Evolutionary conservation across 495 filamentous ascomycete species (phyloP).

Genomic region (Aspergillus saccharolyticus): DNA sequence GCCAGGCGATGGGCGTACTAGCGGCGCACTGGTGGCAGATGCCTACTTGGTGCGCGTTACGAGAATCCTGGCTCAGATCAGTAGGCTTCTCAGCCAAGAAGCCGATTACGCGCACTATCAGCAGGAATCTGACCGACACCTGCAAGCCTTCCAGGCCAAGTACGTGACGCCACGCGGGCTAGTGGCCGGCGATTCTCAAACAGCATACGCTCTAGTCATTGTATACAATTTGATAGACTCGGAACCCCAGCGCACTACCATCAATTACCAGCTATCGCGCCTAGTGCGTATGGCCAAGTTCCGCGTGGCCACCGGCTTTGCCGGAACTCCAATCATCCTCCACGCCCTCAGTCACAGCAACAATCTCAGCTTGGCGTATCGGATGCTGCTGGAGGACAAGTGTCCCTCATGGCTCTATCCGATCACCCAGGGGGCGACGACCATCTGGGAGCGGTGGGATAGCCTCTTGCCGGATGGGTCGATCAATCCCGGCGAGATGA

Average conservation of each 20-base stretch:
- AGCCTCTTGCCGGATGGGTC: constrained; percentile 47
- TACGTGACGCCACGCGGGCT: constrained; percentile 39
- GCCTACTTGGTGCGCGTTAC: constrained; percentile 48
- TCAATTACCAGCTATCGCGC: constrained; percentile 29
- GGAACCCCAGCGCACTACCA: constrained; percentile 25
- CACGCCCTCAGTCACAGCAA: constrained; percentile 38
- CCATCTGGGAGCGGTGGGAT: constrained; percentile 56
- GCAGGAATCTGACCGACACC: constrained; percentile 15
- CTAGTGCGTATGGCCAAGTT: constrained; percentile 39
- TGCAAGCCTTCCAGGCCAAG: constrained; percentile 33
- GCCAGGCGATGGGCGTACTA: constrained; percentile 38
- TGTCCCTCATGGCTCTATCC: constrained; percentile 51
- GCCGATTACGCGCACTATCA: constrained; percentile 26
- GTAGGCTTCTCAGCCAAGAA: constrained; percentile 21
- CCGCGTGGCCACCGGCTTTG: constrained; percentile 50
- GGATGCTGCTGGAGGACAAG: constrained; percentile 37
- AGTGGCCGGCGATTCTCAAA: constrained; percentile 47
- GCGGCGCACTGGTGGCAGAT: constrained; percentile 43
- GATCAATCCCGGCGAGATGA: constrained; percentile 52
- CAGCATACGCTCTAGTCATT: constrained; percentile 41
- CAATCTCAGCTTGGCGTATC: constrained; percentile 28
- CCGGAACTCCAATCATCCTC: constrained; percentile 47
- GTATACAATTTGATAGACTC: constrained; percentile 38
- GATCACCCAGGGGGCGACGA: constrained; percentile 48
- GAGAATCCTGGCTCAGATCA: constrained; percentile 24